Percentiles rank a stretch among this genome's conserved stretches.
Evolutionary conservation across 2,329 filamentous ascomycete species (phyloP).

Genomic region (Bipolaris victoriae): DNA sequence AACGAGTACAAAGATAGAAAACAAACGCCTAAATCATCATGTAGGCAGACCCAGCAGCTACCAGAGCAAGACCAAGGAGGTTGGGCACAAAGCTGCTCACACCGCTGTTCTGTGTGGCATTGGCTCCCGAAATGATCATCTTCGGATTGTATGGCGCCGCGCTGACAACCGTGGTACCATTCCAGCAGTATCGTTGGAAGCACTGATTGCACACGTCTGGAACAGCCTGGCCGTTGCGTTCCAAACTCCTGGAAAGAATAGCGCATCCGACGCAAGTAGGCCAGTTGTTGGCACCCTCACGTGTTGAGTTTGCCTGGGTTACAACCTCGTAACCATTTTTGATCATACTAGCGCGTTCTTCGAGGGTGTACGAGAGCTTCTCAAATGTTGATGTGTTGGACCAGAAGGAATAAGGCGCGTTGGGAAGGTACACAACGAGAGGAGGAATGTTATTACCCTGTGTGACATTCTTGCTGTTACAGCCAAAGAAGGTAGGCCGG

Average conservation of each 20-base stretch:
- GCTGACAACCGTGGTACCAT: constrained; percentile 67
- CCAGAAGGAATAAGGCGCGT: constrained; percentile 75
- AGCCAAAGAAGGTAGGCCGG: constrained; percentile 81
- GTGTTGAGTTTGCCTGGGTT: constrained; percentile 80
- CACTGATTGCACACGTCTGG: constrained; percentile 77
- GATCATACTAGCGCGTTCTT: constrained; percentile 78
- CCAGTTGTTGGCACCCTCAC: constrained; percentile 70
- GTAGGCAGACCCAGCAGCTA: constrained; percentile 23
- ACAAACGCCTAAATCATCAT: constrained; percentile 21
- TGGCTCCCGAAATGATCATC: constrained; percentile 25
- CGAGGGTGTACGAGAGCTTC: constrained; percentile 66
- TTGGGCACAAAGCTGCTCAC: constrained; percentile 34
- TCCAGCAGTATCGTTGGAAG: constrained; percentile 89
- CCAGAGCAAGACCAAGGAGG: constrained; percentile 25
- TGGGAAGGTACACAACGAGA: constrained; percentile 86
- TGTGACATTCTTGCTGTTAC: constrained; percentile 69
- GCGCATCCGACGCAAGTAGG: constrained; percentile 86
- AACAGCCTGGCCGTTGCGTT: constrained; percentile 70
- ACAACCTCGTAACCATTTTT: constrained; percentile 83
- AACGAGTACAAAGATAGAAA: background rate
- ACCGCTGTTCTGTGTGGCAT: constrained; percentile 30
- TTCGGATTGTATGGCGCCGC: constrained; percentile 39
- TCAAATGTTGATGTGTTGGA: constrained; percentile 81
- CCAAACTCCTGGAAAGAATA: constrained; percentile 76
- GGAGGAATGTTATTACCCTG: constrained; percentile 59